Evolutionary conservation across 2,329 filamentous ascomycete genomes (phyloP), one percentile per base, ranked within the genome.

Genomic region (Arthrobotrys sphaeroides): DNA sequence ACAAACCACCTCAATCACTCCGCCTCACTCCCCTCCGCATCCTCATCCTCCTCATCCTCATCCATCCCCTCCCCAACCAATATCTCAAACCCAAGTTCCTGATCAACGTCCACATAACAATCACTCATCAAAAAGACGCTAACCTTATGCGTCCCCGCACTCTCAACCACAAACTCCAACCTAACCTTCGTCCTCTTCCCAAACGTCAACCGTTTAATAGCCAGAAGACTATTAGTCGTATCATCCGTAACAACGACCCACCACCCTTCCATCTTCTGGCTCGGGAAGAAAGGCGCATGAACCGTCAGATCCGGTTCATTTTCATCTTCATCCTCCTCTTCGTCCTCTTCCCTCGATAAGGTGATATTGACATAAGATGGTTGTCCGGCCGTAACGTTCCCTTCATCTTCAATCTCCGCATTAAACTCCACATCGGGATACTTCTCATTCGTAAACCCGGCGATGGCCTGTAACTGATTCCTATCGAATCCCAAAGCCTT

Each of bases 211-310:
- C 94, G 89, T 87, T 98, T 99, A 85, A 98, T 97, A 1, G 92
- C 94, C 70, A 98, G 85, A 77, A 99, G 85, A 77, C 87, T 94
- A 85, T 93, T 94, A 42, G 91, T 92, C 82, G 89, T 91, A 84
- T 97, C 93, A 79, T 98, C 94, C 28, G 94, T 94, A 33, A 99
- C 92, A 18, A 99, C 92, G 67, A 99, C 85, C 95, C 95, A 99
- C 94, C 94, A 99, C 82, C 95, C 97, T 86, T 99, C 95, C 85
- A 92, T 90, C 87, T 99, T 99, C 83, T 91, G 90, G 57, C 83
- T 86, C 0, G 95, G 94, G 82, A 95, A 99, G 86, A 98, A 99
- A 0, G 95, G 95, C 60, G 94, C 94, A 81, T 98, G 94, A 1
- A 98, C 96, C 0, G 90, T 90, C 1, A 90, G 88, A 82, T 97